phyloP scores from a whole-genome alignment of 345 rosid species.

The Zanthoxylum bungeanum region DNA sequence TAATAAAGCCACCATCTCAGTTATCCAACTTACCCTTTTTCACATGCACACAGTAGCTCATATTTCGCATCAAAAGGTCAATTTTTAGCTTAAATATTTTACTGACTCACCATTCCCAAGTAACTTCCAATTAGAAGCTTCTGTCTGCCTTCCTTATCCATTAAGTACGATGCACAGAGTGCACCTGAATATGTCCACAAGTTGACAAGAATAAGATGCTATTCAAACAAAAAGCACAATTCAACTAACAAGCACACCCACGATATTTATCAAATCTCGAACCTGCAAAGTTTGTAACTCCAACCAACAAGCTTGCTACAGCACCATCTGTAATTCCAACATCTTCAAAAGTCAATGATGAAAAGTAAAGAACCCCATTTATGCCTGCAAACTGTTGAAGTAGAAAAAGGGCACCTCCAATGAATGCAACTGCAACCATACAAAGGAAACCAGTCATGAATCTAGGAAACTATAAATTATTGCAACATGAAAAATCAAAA shows the following conservation, averaged over 20 bases:
- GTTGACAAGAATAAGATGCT: constrained; percentile 9
- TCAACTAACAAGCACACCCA: neutral
- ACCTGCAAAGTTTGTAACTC: constrained; percentile 74
- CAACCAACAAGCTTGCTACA: constrained; percentile 61
- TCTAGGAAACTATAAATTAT: too few species aligned
- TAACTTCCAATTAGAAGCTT: constrained; percentile 69
- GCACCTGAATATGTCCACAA: constrained; percentile 43
- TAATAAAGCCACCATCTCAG: neutral
- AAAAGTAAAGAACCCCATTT: constrained; percentile 82
- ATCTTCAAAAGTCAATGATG: constrained; percentile 68
- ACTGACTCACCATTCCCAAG: constrained; percentile 64
- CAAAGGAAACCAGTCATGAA: constrained; percentile 4
- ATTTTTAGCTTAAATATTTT: constrained; percentile 10
- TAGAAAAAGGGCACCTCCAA: constrained; percentile 64
- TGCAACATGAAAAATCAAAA: neutral
- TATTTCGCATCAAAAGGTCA: neutral
- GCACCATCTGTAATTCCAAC: constrained; percentile 62
- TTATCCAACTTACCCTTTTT: neutral
- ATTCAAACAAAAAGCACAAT: neutral
- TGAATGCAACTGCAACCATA: constrained; percentile 57
- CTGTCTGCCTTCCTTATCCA: constrained; percentile 66
- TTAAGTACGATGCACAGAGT: constrained; percentile 57
- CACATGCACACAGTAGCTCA: neutral
- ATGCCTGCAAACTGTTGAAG: constrained; percentile 88
- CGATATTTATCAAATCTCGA: constrained; percentile 10